phyloP scores from a whole-genome alignment of 176 grass and related monocot genomes.

The Cymbopogon citratus region DNA sequence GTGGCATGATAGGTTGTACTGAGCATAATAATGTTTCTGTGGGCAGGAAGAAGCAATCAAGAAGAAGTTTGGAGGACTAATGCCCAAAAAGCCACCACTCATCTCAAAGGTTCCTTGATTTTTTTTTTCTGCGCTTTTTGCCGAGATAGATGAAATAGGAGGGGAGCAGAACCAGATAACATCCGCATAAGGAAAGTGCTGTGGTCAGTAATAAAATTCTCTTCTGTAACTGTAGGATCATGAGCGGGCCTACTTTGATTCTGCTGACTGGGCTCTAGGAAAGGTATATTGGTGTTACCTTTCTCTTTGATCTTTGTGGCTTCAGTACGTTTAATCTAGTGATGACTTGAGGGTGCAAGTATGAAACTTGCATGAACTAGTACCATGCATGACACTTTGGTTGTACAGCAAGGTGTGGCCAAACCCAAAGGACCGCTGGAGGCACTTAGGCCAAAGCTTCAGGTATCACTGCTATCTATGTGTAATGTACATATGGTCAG shows the following conservation, averaged over 20 bases:
- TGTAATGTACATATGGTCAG: not conserved
- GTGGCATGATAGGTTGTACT: not conserved
- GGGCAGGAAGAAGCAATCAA: slow-evolving; percentile 70
- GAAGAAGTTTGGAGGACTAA: slow-evolving; percentile 87
- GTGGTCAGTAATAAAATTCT: not conserved
- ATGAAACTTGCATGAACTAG: not conserved
- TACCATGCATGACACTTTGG: slow-evolving; percentile 7
- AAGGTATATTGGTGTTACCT: slow-evolving; percentile 53
- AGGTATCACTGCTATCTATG: slow-evolving; percentile 33
- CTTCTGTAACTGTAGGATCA: slow-evolving; percentile 59
- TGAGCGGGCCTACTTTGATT: slow-evolving; percentile 90
- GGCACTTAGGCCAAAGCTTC: slow-evolving; percentile 88
- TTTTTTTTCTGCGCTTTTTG: not conserved
- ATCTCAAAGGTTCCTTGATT: slow-evolving; percentile 74
- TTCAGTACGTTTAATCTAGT: not conserved
- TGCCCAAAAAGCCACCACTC: slow-evolving; percentile 83
- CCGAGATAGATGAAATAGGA: not conserved
- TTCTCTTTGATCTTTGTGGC: not conserved
- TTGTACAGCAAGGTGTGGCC: slow-evolving; percentile 66
- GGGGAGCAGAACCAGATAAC: not conserved
- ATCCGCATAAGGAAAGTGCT: not conserved
- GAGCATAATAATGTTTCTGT: slow-evolving; percentile 19
- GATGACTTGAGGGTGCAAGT: not conserved
- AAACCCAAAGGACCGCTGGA: slow-evolving; percentile 92
- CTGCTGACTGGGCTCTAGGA: slow-evolving; percentile 91